Conservation (phyloP, 2,329 filamentous ascomycete species). For the Fusarium sororula region DNA sequence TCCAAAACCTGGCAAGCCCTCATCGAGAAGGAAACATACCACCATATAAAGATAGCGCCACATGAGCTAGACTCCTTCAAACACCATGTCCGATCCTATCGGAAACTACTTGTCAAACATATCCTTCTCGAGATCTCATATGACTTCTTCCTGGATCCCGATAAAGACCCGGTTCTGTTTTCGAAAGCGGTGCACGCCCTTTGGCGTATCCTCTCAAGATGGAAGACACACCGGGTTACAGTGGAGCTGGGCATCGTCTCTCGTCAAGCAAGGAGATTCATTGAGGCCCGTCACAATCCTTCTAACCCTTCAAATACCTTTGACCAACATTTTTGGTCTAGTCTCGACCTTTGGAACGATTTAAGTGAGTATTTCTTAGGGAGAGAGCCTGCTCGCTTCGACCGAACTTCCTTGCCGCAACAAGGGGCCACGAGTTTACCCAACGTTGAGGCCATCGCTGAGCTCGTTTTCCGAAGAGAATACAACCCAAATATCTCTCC, state of each 20-base stretch:
- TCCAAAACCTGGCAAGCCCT: conserved; percentile 9
- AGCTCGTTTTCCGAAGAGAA: conserved; percentile 15
- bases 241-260: conserved; percentile 23
- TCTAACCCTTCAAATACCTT: neutral
- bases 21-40: conserved; percentile 8
- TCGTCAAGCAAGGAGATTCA: rapidly evolving
- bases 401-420: rapidly evolving
- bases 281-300: too few species aligned
- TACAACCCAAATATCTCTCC: conserved; percentile 5
- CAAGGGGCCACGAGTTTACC: neutral
- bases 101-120: neutral
- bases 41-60: neutral
- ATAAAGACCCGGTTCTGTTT: neutral
- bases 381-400: neutral
- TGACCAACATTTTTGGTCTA: neutral
- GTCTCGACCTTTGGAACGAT: rapidly evolving
- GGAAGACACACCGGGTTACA: conserved; percentile 5
- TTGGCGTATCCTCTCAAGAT: conserved; percentile 16
- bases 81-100: neutral
- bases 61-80: neutral
- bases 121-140: conserved; percentile 11
- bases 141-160: rapidly evolving
- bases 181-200: neutral
- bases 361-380: neutral
- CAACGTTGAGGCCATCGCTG: neutral